Base-by-base conservation (phyloP, 257 asterid species). In the Lithospermum erythrorhizon region DNA sequence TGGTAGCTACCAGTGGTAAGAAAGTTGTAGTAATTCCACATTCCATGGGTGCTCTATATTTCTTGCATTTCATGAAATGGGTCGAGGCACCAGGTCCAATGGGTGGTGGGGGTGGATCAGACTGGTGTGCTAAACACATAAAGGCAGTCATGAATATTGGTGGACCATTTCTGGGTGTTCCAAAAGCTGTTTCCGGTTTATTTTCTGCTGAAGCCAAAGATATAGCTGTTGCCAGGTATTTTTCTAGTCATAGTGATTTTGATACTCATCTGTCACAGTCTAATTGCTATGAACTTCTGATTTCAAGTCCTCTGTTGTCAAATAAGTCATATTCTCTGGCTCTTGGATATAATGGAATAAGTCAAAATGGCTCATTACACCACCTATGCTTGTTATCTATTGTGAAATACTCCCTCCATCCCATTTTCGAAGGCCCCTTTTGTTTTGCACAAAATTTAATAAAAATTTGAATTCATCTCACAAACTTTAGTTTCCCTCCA, bases 11-110 rank as follows among this genome's bases (percentile, higher is more conserved):
- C 16, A 87, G 79, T 64, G 81, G 90, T 23, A 80, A 80, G 65
- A 87, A 84, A 74, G 95, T 74, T 62, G 95, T 84, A 58, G 82
- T 84, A 59, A 81, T 87, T 61, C 90, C 95, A 24, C 95, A 87
- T 70, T 87, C 95, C 20, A 87, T 87, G 95, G 94, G 95, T 61
- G 88, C 65, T 72, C 70, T 84, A 60, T 87, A 84, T 73, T 84
- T 87, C 83, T 70, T 87, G 78, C 94, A 87, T 76, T 87, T 87
- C 76, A 87, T 87, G 95, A 87, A 87, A 71, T 87, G 95, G 94
- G 95, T 87, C 55, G 95, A 87, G 69, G 86, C 88, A 55, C 85
- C 94, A 6, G 75, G 75, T 45, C 94, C 94, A 21, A 57, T 82
- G 85, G 95, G 95, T 15, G 95, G 95, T 64, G 95, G 85, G n/a